phyloP scores from a whole-genome alignment of 768 basidiomycete species.

The Trametes elegans region DNA sequence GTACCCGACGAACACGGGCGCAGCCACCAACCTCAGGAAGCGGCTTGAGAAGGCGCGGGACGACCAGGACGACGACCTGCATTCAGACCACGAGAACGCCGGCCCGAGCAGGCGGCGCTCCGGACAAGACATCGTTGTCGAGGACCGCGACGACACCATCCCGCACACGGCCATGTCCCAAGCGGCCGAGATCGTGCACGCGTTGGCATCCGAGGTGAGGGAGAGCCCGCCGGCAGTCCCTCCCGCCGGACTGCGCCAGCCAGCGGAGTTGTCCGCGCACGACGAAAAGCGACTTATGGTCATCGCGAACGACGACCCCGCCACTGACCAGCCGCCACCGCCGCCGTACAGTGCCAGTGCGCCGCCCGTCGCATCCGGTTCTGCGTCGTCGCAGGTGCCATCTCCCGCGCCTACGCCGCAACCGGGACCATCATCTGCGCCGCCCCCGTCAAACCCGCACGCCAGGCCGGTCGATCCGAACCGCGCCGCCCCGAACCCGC shows the following conservation, averaged over 20 bases:
- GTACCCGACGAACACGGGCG: constrained; percentile 30
- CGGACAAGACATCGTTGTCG: constrained; percentile 41
- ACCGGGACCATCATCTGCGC: constrained; percentile 13
- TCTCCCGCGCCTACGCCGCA: constrained; percentile 20
- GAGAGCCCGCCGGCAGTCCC: background rate
- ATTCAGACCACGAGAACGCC: background rate
- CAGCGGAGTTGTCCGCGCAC: no score
- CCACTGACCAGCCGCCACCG: constrained; percentile 30
- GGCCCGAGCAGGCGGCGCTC: constrained; percentile 11
- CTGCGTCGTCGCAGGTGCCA: constrained; percentile 15
- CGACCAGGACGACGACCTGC: background rate
- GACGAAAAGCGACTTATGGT: constrained; percentile 17
- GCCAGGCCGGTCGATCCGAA: constrained; percentile 13
- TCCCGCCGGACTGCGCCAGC: background rate
- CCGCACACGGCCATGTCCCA: constrained; percentile 12
- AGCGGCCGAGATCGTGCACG: constrained; percentile 11
- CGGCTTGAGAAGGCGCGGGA: constrained; percentile 32
- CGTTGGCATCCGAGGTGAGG: background rate
- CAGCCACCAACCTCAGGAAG: constrained; percentile 38
- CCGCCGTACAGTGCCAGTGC: constrained; percentile 29
- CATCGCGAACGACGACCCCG: constrained; percentile 11
- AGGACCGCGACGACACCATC: constrained; percentile 39
- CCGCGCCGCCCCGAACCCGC: constrained; percentile 28
- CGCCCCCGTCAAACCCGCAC: constrained; percentile 20
- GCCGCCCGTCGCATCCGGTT: background rate